Evolutionary conservation across 305 asterid genomes (phyloP).

Genomic region (Lippia alba): DNA sequence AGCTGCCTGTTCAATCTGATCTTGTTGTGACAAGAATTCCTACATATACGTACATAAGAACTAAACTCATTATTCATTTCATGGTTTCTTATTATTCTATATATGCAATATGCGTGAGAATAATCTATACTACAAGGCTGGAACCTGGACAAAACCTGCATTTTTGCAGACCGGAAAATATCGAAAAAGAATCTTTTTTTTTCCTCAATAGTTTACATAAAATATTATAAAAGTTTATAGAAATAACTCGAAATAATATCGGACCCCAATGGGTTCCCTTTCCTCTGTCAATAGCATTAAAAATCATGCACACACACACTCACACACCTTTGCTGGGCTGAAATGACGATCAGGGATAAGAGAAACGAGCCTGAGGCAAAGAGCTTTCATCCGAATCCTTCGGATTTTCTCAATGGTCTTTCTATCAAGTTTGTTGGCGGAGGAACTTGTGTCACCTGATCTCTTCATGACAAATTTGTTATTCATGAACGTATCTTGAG

Average conservation of each 20-base stretch:
- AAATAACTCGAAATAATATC: too few species aligned
- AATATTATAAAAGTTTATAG: too few species aligned
- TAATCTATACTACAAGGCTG: too few species aligned
- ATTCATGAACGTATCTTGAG: not conserved
- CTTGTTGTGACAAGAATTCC: conserved; percentile 46
- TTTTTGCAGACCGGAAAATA: too few species aligned
- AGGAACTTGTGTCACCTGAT: conserved; percentile 3
- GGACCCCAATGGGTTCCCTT: too few species aligned
- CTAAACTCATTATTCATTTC: not conserved
- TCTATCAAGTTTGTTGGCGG: conserved; percentile 33
- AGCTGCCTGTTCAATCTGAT: conserved; percentile 47
- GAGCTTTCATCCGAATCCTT: conserved; percentile 50
- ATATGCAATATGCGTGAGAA: too few species aligned
- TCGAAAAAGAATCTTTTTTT: too few species aligned
- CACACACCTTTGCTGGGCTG: conserved; percentile 43
- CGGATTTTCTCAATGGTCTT: conserved; percentile 48
- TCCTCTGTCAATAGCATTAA: not conserved
- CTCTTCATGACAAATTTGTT: conserved; percentile 11
- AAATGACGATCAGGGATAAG: conserved; percentile 50
- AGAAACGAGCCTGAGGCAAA: conserved; percentile 42
- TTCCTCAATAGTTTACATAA: too few species aligned
- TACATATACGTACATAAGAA: conserved; percentile 18
- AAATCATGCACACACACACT: too few species aligned
- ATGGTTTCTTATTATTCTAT: too few species aligned
- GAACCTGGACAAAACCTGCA: too few species aligned